Evolutionary conservation across 2,329 filamentous ascomycete species (phyloP).

Genomic region (Pseudocercospora vitis): DNA sequence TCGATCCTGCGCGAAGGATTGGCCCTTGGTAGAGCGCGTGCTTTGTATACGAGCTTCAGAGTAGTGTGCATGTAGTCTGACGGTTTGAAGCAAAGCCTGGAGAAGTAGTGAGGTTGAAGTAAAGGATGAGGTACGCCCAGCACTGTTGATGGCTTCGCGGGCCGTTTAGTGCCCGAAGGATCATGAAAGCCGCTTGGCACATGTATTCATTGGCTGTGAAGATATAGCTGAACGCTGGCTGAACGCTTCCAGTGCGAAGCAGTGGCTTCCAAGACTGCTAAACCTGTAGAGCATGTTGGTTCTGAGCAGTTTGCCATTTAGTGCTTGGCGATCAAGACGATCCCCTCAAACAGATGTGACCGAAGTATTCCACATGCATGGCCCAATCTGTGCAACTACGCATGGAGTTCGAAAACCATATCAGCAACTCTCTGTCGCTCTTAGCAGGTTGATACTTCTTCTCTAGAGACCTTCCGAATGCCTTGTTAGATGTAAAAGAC

Average conservation of each 20-base stretch:
- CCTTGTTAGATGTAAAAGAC: not conserved
- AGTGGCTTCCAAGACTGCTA: not conserved
- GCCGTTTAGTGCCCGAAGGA: constrained; percentile 1
- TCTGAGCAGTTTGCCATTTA: not conserved
- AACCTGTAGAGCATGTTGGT: not conserved
- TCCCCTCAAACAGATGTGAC: not conserved
- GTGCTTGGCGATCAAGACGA: not conserved
- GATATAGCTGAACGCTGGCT: not conserved
- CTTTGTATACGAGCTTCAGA: not conserved
- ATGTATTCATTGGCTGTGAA: not conserved
- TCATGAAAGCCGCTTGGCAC: not conserved
- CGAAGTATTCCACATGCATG: no score
- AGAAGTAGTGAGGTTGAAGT: not conserved
- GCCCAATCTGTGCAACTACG: no score
- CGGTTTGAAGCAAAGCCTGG: not conserved
- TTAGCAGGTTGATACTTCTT: not conserved
- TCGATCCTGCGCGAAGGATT: not conserved
- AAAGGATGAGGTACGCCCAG: not conserved
- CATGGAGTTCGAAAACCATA: no score
- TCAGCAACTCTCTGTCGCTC: not conserved
- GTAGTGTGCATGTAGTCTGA: not conserved
- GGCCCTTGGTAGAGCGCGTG: not conserved
- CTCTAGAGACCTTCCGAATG: not conserved
- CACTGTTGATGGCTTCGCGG: not conserved
- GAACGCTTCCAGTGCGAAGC: not conserved